Evolutionary conservation across 495 filamentous ascomycete species (phyloP).

Genomic region (Gamarada debralockiae): DNA sequence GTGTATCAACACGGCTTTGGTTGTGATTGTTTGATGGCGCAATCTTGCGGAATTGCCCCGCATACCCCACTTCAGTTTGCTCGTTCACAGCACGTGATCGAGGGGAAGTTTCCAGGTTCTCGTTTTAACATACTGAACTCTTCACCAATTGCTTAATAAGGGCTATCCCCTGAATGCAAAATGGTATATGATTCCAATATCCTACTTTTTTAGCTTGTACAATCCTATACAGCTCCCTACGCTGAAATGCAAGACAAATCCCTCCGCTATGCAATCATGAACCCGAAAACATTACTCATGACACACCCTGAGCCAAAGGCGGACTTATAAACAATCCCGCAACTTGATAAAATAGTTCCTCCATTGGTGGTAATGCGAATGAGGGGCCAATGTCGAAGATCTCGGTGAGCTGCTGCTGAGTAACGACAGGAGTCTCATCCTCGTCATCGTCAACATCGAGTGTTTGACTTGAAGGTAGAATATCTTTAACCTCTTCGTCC

Average conservation of each 20-base stretch:
- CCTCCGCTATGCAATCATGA: slow-evolving; percentile 14
- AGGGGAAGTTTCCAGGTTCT: no score
- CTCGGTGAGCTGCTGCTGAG: slow-evolving; percentile 61
- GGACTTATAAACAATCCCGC: slow-evolving; percentile 54
- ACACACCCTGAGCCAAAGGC: slow-evolving; percentile 21
- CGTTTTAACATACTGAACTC: no score
- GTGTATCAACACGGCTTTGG: not conserved
- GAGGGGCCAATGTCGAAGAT: slow-evolving; percentile 73
- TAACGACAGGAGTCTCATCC: slow-evolving; percentile 48
- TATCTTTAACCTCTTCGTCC: slow-evolving; percentile 32
- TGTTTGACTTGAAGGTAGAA: slow-evolving; percentile 7
- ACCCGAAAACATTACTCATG: not conserved
- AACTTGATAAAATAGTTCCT: slow-evolving; percentile 74
- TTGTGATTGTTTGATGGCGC: not conserved
- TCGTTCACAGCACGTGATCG: not conserved
- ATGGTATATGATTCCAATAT: slow-evolving; percentile 6
- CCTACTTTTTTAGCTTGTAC: slow-evolving; percentile 6
- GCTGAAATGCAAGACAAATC: slow-evolving; percentile 13
- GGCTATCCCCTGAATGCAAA: not conserved
- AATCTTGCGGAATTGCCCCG: not conserved
- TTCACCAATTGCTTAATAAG: no score
- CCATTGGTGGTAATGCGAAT: slow-evolving; percentile 72
- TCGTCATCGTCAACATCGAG: slow-evolving; percentile 28
- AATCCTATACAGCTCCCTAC: slow-evolving; percentile 3
- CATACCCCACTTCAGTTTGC: slow-evolving; percentile 1